Evolutionary conservation across 139 green algal species (phyloP).

Genomic region (Nannochloris sp.): DNA sequence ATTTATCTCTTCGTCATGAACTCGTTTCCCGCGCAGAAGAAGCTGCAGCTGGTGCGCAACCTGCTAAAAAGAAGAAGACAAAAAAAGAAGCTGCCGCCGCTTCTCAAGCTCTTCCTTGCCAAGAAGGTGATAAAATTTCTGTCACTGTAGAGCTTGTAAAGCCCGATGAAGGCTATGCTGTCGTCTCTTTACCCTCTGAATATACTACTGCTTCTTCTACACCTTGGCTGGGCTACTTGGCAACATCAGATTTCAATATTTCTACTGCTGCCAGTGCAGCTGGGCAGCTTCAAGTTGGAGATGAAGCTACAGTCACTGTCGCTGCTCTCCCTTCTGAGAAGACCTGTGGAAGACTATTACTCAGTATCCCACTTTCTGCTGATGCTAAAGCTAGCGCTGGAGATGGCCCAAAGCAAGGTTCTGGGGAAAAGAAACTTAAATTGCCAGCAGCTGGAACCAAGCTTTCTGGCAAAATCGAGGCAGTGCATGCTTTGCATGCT

Average conservation of each 20-base stretch:
- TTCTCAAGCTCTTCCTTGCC: not conserved
- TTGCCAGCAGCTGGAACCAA: not conserved
- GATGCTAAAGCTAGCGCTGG: not conserved
- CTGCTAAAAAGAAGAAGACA: conserved; percentile 24
- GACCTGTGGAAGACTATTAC: conserved; percentile 29
- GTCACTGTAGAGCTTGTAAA: conserved; percentile 56
- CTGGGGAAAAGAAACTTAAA: conserved; percentile 1
- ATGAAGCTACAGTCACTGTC: conserved; percentile 21
- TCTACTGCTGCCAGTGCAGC: not conserved
- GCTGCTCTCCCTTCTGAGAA: conserved; percentile 8
- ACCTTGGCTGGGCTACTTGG: conserved; percentile 49
- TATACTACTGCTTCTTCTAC: conserved; percentile 9
- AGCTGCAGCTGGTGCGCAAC: not conserved
- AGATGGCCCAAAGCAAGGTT: not conserved
- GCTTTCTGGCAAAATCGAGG: conserved; percentile 27
- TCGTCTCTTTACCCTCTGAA: conserved; percentile 48
- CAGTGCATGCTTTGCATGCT: conserved; percentile 32
- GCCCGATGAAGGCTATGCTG: conserved; percentile 41
- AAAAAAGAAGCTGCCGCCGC: conserved; percentile 3
- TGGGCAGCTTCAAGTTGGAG: conserved; percentile 10
- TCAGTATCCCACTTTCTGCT: not conserved
- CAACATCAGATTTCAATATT: conserved; percentile 63
- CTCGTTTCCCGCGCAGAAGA: conserved; percentile 11
- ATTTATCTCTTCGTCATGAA: conserved; percentile 42
- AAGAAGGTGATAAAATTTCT: not conserved